These are phyloP conservation scores for Xylaria acuta DNA, from an alignment of 495 filamentous ascomycete genomes.

Conservation along the genomic window DNA sequence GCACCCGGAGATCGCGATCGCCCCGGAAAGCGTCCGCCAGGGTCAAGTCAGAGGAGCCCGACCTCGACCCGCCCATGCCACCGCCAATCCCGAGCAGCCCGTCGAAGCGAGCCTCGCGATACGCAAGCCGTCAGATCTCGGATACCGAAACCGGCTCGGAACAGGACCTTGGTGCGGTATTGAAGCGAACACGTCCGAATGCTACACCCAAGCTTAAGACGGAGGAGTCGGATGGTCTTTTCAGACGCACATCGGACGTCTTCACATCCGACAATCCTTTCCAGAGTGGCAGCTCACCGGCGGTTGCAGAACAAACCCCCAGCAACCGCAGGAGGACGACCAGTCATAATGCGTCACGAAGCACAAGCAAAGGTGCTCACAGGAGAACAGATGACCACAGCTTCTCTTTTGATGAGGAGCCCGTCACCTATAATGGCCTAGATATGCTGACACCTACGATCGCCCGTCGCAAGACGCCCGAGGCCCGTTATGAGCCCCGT, in stretches of 20 bases:
- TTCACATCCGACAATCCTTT: slow-evolving; percentile 94
- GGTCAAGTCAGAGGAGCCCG: slow-evolving; percentile 57
- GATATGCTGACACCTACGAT: slow-evolving; percentile 48
- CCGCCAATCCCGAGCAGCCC: slow-evolving; percentile 49
- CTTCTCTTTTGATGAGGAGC: slow-evolving; percentile 33
- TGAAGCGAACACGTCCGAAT: slow-evolving; percentile 36
- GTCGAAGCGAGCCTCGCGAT: slow-evolving; percentile 58
- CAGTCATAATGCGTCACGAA: slow-evolving; percentile 37
- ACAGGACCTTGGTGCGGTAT: slow-evolving; percentile 36
- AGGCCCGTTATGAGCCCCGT: slow-evolving; percentile 30
- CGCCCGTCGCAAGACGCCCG: slow-evolving; percentile 31
- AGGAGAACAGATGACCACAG: slow-evolving; percentile 44
- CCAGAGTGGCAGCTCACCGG: slow-evolving; percentile 73
- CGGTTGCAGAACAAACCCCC: slow-evolving; percentile 45
- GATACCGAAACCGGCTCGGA: slow-evolving; percentile 61
- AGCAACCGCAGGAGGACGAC: slow-evolving; percentile 48
- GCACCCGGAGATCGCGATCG: slow-evolving; percentile 50
- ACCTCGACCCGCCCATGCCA: slow-evolving; percentile 39
- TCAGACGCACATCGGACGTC: slow-evolving; percentile 56
- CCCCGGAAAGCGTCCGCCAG: slow-evolving; percentile 54
- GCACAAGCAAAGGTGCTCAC: slow-evolving; percentile 41
- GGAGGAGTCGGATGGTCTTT: slow-evolving; percentile 53
- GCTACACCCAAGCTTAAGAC: slow-evolving; percentile 53
- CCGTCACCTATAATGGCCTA: slow-evolving; percentile 51
- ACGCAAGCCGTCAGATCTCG: slow-evolving; percentile 52